Conservation (phyloP, 257 asterid species). For the Agastache rugosa region DNA sequence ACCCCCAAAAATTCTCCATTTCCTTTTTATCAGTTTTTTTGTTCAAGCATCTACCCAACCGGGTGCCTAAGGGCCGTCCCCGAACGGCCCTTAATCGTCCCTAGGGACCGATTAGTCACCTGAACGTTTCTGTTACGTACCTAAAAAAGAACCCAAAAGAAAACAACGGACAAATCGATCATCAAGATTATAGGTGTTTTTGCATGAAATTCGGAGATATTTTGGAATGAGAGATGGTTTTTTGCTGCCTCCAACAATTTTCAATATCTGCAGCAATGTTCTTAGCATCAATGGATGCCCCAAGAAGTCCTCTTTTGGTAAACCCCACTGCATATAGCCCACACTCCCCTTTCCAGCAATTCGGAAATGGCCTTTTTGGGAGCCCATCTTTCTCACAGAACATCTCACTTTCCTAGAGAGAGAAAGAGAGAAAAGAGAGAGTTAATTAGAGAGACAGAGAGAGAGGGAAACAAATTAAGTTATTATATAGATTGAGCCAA, state of each 20-base stretch:
- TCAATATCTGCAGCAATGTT: slow-evolving; percentile 74
- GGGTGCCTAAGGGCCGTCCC: background rate
- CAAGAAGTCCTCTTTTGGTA: slow-evolving; percentile 97
- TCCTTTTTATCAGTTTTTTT: background rate
- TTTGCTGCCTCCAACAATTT: slow-evolving; percentile 44
- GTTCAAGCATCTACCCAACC: slow-evolving; percentile 1
- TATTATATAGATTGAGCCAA: slow-evolving; percentile 25
- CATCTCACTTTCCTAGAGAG: slow-evolving; percentile 71
- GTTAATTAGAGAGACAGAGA: too few relatives aligned
- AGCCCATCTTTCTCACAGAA: slow-evolving; percentile 86
- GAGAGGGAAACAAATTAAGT: background rate
- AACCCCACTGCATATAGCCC: slow-evolving; percentile 96
- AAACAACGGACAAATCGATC: background rate
- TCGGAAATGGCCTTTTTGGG: slow-evolving; percentile 88
- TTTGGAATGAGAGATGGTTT: slow-evolving; percentile 37
- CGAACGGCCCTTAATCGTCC: background rate
- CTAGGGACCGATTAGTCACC: background rate
- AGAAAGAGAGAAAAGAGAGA: background rate
- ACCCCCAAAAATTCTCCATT: slow-evolving; percentile 49
- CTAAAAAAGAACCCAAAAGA: background rate
- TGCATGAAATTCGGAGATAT: slow-evolving; percentile 36
- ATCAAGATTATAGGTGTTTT: slow-evolving; percentile 29
- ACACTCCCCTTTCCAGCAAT: slow-evolving; percentile 92
- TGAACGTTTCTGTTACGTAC: background rate
- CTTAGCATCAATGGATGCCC: slow-evolving; percentile 93